Conservation (phyloP, 345 rosid species). For the Eutrema yunnanense region DNA sequence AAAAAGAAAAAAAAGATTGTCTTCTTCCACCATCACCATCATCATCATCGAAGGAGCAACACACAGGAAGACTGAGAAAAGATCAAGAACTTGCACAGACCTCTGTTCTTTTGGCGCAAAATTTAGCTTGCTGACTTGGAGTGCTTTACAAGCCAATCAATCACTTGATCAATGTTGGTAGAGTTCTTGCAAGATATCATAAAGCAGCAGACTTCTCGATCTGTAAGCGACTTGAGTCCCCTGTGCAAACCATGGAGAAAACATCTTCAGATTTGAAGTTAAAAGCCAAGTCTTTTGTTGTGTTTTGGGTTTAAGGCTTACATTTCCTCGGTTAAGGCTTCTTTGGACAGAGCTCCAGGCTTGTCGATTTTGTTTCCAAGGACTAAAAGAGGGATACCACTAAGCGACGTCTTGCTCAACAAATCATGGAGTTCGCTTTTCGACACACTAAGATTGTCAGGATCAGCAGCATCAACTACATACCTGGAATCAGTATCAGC, state of each 20-base stretch:
- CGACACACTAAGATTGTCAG: slow-evolving; percentile 72
- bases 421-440: slow-evolving; percentile 84
- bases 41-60: slow-evolving; percentile 3
- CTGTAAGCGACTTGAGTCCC: slow-evolving; percentile 61
- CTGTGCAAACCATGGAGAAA: slow-evolving; percentile 30
- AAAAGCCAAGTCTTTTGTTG: neutral
- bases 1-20: neutral
- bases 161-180: slow-evolving; percentile 74
- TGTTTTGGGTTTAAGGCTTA: slow-evolving; percentile 27
- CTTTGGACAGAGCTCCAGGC: slow-evolving; percentile 81
- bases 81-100: slow-evolving; percentile 15
- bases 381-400: slow-evolving; percentile 75
- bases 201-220: slow-evolving; percentile 87
- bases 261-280: neutral
- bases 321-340: slow-evolving; percentile 78
- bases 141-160: slow-evolving; percentile 94
- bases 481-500: slow-evolving; percentile 37
- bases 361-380: slow-evolving; percentile 92
- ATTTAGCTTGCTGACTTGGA: slow-evolving; percentile 59
- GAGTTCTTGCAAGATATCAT: slow-evolving; percentile 98
- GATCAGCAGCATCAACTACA: slow-evolving; percentile 92
- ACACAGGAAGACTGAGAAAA: slow-evolving; percentile 21
- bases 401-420: slow-evolving; percentile 69
- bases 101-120: neutral
- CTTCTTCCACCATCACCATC: slow-evolving; percentile 21